Conservation (phyloP, 805 yeast genomes). For the Yarrowia sp. region DNA sequence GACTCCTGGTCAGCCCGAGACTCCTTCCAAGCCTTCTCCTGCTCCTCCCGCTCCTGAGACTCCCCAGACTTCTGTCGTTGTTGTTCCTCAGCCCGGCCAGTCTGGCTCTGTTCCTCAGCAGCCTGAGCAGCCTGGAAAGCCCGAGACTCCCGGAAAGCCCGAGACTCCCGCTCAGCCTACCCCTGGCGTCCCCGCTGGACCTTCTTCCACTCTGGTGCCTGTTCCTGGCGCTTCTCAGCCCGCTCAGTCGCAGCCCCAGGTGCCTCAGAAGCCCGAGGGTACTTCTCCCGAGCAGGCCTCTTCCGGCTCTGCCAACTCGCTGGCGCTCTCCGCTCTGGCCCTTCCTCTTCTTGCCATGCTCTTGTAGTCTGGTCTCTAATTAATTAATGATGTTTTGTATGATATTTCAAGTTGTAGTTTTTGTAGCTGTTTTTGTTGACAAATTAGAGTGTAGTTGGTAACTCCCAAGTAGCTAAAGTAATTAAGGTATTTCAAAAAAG, state of each 20-base stretch:
- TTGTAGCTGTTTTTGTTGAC: not conserved
- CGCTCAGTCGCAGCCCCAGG: not conserved
- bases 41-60: not conserved
- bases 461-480: too few species aligned
- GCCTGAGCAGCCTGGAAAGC: not conserved
- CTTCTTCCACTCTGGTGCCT: slow-evolving; percentile 2
- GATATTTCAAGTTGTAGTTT: not conserved
- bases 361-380: not conserved
- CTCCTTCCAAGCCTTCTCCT: not conserved
- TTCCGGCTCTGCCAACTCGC: slow-evolving; percentile 7
- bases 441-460: too few species aligned
- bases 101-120: not conserved
- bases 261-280: not conserved
- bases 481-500: not conserved
- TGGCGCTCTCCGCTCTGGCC: not conserved
- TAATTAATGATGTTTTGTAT: not conserved
- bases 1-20: not conserved
- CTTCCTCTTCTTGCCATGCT: slow-evolving; percentile 16
- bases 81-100: not conserved
- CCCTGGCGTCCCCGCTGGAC: not conserved
- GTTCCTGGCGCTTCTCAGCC: not conserved
- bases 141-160: not conserved
- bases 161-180: not conserved
- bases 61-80: not conserved
- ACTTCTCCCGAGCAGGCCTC: slow-evolving; percentile 5